These are phyloP conservation scores for Penicillium subrubescens DNA, from an alignment of 495 filamentous ascomycete species.

Conservation along the genomic window DNA sequence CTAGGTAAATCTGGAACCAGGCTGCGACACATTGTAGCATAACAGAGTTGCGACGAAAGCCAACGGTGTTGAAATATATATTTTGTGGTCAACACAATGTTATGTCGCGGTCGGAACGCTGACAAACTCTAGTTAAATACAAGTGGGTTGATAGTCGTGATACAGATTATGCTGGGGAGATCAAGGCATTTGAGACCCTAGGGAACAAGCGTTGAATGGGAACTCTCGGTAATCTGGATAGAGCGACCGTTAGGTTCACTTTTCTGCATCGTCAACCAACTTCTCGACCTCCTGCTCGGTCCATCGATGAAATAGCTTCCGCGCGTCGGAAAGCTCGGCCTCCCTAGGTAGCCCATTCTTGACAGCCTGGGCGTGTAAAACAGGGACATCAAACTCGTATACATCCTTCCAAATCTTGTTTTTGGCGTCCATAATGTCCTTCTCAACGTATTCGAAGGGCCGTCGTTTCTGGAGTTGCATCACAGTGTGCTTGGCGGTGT, in stretches of 20 bases:
- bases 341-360: conserved; percentile 33
- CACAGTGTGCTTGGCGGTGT: conserved; percentile 72
- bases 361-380: conserved; percentile 67
- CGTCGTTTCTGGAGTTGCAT: conserved; percentile 66
- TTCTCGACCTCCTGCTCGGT: conserved; percentile 66
- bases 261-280: conserved; percentile 65
- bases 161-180: no score
- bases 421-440: conserved; percentile 71
- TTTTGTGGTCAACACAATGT: no score
- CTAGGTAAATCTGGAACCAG: no score
- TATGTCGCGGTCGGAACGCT: no score
- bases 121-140: no score
- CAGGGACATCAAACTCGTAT: conserved; percentile 90
- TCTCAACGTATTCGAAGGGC: conserved; percentile 75
- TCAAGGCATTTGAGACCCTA: no score
- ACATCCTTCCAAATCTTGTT: conserved; percentile 72
- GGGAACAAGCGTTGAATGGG: no score
- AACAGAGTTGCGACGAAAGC: no score
- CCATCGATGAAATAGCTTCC: conserved; percentile 86
- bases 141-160: no score
- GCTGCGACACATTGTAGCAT: no score
- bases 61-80: no score
- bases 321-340: conserved; percentile 51
- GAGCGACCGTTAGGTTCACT: background rate
- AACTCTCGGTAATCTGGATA: no score